phyloP scores from a whole-genome alignment of 768 basidiomycete species.

The Tubosaeta sp. region DNA sequence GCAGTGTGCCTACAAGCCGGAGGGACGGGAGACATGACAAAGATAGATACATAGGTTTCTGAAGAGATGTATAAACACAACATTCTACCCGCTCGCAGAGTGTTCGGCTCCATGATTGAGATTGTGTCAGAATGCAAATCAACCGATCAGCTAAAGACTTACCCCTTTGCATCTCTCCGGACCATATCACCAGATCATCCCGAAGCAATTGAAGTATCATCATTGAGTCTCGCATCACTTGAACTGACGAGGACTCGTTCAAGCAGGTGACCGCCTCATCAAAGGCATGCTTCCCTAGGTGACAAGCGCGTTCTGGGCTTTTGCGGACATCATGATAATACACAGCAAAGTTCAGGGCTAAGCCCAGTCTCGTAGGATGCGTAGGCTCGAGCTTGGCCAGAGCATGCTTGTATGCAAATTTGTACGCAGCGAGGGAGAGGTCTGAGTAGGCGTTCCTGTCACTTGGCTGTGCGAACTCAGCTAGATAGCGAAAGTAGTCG shows the following conservation, averaged over 20 bases:
- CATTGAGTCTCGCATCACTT: conserved; percentile 64
- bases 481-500: conserved; percentile 89
- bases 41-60: conserved; percentile 1
- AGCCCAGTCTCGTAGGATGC: conserved; percentile 83
- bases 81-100: conserved; percentile 13
- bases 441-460: conserved; percentile 67
- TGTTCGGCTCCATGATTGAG: conserved; percentile 22
- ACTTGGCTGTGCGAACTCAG: conserved; percentile 74
- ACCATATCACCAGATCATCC: conserved; percentile 87
- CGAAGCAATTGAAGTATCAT: conserved; percentile 78
- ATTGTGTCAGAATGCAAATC: conserved; percentile 12
- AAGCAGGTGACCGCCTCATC: conserved; percentile 81
- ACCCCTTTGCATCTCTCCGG: conserved; percentile 61
- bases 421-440: conserved; percentile 80
- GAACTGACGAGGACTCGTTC: conserved; percentile 37
- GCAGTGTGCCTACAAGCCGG: conserved; percentile 2
- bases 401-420: conserved; percentile 81
- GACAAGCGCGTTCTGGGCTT: conserved; percentile 83
- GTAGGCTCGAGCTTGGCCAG: conserved; percentile 66
- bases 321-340: conserved; percentile 86
- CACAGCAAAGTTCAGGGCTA: conserved; percentile 92
- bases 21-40: neutral
- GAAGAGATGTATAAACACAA: neutral
- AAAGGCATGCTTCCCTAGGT: conserved; percentile 88
- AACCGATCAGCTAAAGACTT: conserved; percentile 4